Evolutionary conservation across 345 rosid species (phyloP), one percentile per base, ranked within the genome.

Genomic region (Trapa incisa): DNA sequence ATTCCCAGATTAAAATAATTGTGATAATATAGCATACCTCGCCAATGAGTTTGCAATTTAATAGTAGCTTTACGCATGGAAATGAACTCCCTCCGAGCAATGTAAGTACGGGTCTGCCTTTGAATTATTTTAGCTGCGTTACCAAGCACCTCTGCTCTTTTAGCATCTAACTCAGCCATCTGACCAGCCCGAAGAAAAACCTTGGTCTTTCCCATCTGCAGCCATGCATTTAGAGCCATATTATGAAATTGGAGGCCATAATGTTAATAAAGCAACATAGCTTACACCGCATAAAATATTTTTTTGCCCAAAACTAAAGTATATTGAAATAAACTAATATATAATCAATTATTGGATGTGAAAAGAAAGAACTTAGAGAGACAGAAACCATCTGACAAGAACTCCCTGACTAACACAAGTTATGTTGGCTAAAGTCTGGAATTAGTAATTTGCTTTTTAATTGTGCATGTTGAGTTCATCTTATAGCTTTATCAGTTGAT

Each of bases 161-260:
- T 87, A 68, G 99, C 85, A 80, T 94, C 99, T 77, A 94, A 77
- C 77, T 91, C 95, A 69, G 99, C 99, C 99, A 94, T 94, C 82
- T 94, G 99, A 70, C 99, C 99, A 70, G 99, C 99, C 80, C 99
- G 86, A 35, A 94, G 87, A 82, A 94, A 94, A 64, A 94, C 89
- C 77, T 94, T 91, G 47, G 81, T 77, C 84, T 91, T 94, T 57
- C 99, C 99, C 75, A 94, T 74, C 99, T 94, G 86, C 82, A 72
- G 66, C 52, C 10, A 33, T 67, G 13, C 22, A 71, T 48, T 38
- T 73, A 76, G 12, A 57, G 72, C 63, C 71, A 61, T 58, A 75
- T 64, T 61, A 65, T 50, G 56, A 54, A 47, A 74, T 38, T 33
- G 12, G 3, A 67, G 57, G 66, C 65, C 71, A 38, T 45, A 2